phyloP scores from a whole-genome alignment of 2,329 filamentous ascomycete genomes.

The Penicillium nordicum region DNA sequence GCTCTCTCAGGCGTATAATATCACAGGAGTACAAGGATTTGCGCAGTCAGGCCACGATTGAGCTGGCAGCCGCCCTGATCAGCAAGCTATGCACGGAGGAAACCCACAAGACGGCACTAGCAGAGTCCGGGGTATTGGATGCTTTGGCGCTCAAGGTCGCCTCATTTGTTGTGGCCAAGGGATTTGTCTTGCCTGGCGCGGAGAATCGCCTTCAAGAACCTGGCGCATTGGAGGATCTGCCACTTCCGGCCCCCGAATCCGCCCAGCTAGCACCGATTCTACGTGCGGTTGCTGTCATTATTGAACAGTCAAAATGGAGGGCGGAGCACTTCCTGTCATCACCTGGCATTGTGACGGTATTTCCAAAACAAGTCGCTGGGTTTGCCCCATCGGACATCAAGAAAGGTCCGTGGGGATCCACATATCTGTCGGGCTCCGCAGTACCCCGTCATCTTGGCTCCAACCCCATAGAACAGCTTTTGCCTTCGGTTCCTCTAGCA shows the following conservation, averaged over 20 bases:
- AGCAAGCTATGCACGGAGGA: conserved; percentile 66
- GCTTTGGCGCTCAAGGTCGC: conserved; percentile 71
- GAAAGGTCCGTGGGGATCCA: conserved; percentile 51
- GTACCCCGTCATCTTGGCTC: conserved; percentile 46
- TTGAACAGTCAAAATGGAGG: conserved; percentile 74
- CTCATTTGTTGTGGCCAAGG: conserved; percentile 64
- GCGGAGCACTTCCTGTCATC: conserved; percentile 68
- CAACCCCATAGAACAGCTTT: conserved; percentile 62
- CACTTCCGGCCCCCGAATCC: conserved; percentile 57
- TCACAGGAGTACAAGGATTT: conserved; percentile 53
- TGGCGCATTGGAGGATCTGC: conserved; percentile 57
- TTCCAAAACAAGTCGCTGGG: conserved; percentile 55
- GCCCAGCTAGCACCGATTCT: conserved; percentile 67
- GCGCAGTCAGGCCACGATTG: conserved; percentile 51
- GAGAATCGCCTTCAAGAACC: conserved; percentile 55
- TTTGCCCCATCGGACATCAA: conserved; percentile 51
- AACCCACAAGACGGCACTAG: conserved; percentile 66
- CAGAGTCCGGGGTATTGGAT: conserved; percentile 72
- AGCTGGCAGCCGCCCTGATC: conserved; percentile 48
- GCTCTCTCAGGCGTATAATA: conserved; percentile 64
- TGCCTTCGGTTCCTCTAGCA: conserved; percentile 50
- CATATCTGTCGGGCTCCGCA: conserved; percentile 53
- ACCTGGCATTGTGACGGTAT: conserved; percentile 65
- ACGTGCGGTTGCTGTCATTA: conserved; percentile 71
- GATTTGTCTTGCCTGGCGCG: conserved; percentile 65